phyloP scores from a whole-genome alignment of 768 basidiomycete species.

The Rhodotorula diobovata region DNA sequence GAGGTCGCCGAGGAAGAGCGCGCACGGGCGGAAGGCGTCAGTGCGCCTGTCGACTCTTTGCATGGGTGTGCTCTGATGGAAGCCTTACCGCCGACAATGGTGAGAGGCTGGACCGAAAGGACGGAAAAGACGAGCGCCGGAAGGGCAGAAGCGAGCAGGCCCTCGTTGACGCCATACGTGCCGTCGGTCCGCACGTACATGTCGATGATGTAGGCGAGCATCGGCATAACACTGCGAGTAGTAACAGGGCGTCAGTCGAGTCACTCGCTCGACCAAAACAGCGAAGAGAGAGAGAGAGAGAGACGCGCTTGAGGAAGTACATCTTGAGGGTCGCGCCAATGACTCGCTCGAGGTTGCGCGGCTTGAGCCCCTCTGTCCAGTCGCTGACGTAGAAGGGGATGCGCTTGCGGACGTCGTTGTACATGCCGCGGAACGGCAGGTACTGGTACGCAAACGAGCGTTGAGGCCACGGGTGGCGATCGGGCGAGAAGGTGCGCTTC shows the following conservation, averaged over 20 bases:
- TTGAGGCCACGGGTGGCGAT: constrained; percentile 25
- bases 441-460: constrained; percentile 26
- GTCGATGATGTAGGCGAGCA: constrained; percentile 70
- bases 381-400: constrained; percentile 76
- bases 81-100: constrained; percentile 69
- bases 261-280: constrained; percentile 40
- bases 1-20: neutral
- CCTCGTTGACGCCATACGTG: constrained; percentile 84
- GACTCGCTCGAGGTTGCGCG: constrained; percentile 61
- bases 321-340: constrained; percentile 79
- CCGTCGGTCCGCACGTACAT: constrained; percentile 77
- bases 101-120: constrained; percentile 83
- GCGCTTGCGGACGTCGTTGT: constrained; percentile 64
- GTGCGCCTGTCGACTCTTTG: too few species aligned
- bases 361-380: constrained; percentile 85
- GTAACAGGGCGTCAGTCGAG: neutral
- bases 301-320: constrained; percentile 72
- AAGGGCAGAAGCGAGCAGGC: constrained; percentile 77
- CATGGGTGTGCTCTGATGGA: neutral
- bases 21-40: too few species aligned
- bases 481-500: constrained; percentile 14
- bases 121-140: constrained; percentile 81
- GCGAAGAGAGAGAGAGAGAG: constrained; percentile 35
- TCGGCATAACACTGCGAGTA: constrained; percentile 65
- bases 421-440: constrained; percentile 56